Conservation (phyloP, 2,329 filamentous ascomycete genomes). For the Pestalotiopsis fici region DNA sequence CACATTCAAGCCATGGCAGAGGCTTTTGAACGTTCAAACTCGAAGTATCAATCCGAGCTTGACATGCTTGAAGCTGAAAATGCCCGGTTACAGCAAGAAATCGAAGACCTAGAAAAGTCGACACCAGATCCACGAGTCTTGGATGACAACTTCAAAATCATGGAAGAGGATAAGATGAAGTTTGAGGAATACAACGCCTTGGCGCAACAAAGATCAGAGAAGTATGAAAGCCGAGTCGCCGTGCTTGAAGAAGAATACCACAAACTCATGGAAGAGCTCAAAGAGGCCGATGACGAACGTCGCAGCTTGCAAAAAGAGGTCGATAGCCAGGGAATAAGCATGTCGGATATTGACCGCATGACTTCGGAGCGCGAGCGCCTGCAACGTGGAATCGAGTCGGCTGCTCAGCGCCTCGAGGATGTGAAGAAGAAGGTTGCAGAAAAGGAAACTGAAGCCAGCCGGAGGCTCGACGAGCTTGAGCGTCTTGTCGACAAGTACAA, state of each 20-base stretch:
- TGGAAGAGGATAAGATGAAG: constrained; percentile 92
- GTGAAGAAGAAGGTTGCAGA: constrained; percentile 80
- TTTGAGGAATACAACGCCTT: constrained; percentile 93
- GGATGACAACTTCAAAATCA: constrained; percentile 87
- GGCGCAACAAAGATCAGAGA: constrained; percentile 82
- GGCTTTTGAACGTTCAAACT: constrained; percentile 83
- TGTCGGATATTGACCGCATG: constrained; percentile 99
- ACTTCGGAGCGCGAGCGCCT: constrained; percentile 90
- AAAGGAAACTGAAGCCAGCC: constrained; percentile 84
- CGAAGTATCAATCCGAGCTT: constrained; percentile 81
- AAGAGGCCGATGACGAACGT: constrained; percentile 81
- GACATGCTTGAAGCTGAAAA: constrained; percentile 86
- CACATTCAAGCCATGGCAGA: constrained; percentile 86
- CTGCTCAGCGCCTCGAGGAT: constrained; percentile 77
- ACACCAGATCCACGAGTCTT: constrained; percentile 81
- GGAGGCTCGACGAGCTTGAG: constrained; percentile 90
- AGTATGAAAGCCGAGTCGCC: constrained; percentile 79
- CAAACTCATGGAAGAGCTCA: constrained; percentile 73
- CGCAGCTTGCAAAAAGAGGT: constrained; percentile 79
- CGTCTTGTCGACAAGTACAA: constrained; percentile 89
- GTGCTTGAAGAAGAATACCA: constrained; percentile 86
- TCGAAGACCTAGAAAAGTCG: constrained; percentile 85
- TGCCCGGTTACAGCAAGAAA: constrained; percentile 76
- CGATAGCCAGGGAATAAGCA: constrained; percentile 91
- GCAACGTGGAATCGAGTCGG: constrained; percentile 83